These are phyloP conservation scores for Daldinia sp. DNA, from an alignment of 2,329 filamentous ascomycete genomes.

Conservation along the genomic window DNA sequence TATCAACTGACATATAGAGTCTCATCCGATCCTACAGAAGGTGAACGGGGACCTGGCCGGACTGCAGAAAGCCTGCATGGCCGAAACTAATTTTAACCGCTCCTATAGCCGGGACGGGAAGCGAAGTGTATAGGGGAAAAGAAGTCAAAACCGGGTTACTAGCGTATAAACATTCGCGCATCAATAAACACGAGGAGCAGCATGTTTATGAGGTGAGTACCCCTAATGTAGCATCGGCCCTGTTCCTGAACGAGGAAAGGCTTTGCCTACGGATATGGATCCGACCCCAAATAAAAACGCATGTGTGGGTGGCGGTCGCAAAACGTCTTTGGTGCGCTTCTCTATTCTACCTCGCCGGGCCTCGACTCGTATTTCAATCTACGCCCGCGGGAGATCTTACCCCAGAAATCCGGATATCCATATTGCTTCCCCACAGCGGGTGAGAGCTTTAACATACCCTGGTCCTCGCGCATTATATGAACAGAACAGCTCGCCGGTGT, in stretches of 20 bases:
- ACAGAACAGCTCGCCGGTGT: constrained; percentile 23
- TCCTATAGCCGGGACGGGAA: constrained; percentile 13
- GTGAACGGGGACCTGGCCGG: constrained; percentile 7
- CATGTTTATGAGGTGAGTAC: not conserved
- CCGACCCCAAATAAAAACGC: not conserved
- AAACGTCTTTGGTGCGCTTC: constrained; percentile 36
- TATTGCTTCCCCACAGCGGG: constrained; percentile 41
- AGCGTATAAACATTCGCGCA: not conserved
- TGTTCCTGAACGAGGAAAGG: constrained; percentile 16
- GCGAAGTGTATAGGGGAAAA: not conserved
- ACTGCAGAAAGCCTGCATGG: constrained; percentile 2
- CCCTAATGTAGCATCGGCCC: constrained; percentile 19
- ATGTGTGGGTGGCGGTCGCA: not conserved
- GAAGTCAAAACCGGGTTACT: not conserved
- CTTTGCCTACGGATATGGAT: not conserved
- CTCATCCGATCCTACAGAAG: constrained; percentile 12
- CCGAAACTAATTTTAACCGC: constrained; percentile 29
- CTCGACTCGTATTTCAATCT: constrained; percentile 32
- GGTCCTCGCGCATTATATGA: constrained; percentile 32
- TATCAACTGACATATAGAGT: constrained; percentile 9
- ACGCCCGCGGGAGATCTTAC: constrained; percentile 31
- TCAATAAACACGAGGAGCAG: constrained; percentile 17
- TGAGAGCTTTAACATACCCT: constrained; percentile 19
- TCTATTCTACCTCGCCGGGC: constrained; percentile 8
- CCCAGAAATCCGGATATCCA: constrained; percentile 42